A percentile compares a stretch with the other conserved stretches of the same genome.
These are phyloP conservation scores for Coix lacrymajobi DNA, from an alignment of 176 grass and related monocot genomes.

Conservation along the genomic window DNA sequence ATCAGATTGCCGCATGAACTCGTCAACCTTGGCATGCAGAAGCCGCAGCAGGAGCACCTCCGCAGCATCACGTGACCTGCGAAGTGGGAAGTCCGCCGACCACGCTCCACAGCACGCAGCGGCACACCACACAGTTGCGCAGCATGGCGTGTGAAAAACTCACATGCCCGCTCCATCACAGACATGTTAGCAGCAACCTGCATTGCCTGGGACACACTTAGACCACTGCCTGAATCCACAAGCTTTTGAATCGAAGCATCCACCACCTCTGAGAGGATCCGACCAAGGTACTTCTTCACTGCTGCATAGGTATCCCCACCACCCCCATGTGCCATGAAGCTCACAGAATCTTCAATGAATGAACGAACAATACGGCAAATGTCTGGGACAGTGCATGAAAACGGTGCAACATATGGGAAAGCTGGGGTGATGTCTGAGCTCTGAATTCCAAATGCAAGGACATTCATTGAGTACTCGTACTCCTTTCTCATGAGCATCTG, in stretches of 20 bases:
- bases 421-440: slow-evolving; percentile 89
- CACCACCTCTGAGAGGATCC: slow-evolving; percentile 71
- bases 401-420: slow-evolving; percentile 89
- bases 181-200: slow-evolving; percentile 94
- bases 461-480: slow-evolving; percentile 99
- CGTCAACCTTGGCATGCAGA: slow-evolving; percentile 63
- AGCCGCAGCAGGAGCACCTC: slow-evolving; percentile 66
- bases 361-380: slow-evolving; percentile 95
- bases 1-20: slow-evolving; percentile 74
- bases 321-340: slow-evolving; percentile 95
- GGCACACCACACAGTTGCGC: slow-evolving; percentile 85
- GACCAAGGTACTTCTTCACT: slow-evolving; percentile 91
- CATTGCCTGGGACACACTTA: slow-evolving; percentile 91
- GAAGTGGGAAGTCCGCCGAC: slow-evolving; percentile 75
- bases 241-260: slow-evolving; percentile 65
- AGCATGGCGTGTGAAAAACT: slow-evolving; percentile 87
- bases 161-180: slow-evolving; percentile 93
- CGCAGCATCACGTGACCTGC: slow-evolving; percentile 66
- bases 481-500: slow-evolving; percentile 99
- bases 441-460: slow-evolving; percentile 95
- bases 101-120: slow-evolving; percentile 58
- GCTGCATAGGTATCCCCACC: slow-evolving; percentile 74
- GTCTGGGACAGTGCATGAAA: slow-evolving; percentile 82
- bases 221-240: slow-evolving; percentile 56
- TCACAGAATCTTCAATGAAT: slow-evolving; percentile 94